Percentiles rank a stretch among this genome's conserved stretches.
Conservation (phyloP, 352 stramenopile species). For the Plasmopara viticola region DNA sequence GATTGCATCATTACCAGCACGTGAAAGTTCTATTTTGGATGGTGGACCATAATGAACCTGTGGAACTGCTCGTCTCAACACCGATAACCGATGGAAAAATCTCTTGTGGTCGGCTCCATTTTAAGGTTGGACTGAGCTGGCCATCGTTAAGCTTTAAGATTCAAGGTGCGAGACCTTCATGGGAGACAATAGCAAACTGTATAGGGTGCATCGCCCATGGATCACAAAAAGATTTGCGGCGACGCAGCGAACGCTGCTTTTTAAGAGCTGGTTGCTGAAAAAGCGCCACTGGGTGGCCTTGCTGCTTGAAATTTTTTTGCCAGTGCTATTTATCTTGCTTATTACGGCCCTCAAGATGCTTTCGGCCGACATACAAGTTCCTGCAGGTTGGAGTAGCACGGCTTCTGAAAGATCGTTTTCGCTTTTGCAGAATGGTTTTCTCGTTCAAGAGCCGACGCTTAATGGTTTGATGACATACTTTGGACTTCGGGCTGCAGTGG, state of each 20-base stretch:
- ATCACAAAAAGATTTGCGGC: background rate
- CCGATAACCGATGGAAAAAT: too few species aligned
- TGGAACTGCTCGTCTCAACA: too few species aligned
- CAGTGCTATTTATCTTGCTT: slow-evolving; percentile 62
- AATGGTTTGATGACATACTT: slow-evolving; percentile 48
- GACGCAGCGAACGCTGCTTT: slow-evolving; percentile 41
- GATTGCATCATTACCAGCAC: too few species aligned
- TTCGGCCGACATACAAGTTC: slow-evolving; percentile 47
- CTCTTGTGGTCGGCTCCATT: too few species aligned
- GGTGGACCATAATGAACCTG: too few species aligned
- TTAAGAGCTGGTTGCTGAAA: slow-evolving; percentile 76
- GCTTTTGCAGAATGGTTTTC: slow-evolving; percentile 30
- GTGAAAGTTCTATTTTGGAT: too few species aligned
- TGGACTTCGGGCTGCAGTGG: slow-evolving; percentile 22
- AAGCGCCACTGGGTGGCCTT: slow-evolving; percentile 51
- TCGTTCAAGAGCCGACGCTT: slow-evolving; percentile 44
- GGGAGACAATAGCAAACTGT: too few species aligned
- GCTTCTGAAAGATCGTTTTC: slow-evolving; percentile 24
- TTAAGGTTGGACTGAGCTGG: too few species aligned
- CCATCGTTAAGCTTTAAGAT: too few species aligned
- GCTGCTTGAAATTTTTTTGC: slow-evolving; percentile 48
- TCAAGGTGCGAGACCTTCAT: too few species aligned
- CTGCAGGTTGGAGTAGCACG: slow-evolving; percentile 48
- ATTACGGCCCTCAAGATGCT: slow-evolving; percentile 47
- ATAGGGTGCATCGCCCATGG: too few species aligned